These are phyloP conservation scores for Cryptosporidium tyzzeri DNA, from an alignment of 169 alveolate species.

Conservation along the genomic window DNA sequence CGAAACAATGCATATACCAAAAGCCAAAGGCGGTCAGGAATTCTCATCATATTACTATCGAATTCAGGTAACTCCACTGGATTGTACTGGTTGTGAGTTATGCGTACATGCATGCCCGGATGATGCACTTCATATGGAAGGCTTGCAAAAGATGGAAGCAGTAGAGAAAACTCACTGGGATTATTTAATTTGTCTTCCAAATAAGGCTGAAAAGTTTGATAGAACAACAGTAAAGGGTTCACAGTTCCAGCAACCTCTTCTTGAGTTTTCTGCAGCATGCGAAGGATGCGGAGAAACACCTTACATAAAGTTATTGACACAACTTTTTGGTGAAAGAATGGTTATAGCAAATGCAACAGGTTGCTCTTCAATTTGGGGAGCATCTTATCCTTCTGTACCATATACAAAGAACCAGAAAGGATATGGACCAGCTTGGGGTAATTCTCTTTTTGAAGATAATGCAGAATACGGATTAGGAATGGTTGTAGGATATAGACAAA, in stretches of 20 bases:
- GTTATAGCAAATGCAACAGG: conserved; percentile 84
- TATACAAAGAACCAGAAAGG: conserved; percentile 78
- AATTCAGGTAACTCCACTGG: conserved; percentile 82
- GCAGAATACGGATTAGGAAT: conserved; percentile 84
- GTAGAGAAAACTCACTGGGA: conserved; percentile 79
- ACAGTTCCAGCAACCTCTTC: conserved; percentile 80
- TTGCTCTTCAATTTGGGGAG: conserved; percentile 84
- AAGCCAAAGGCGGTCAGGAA: conserved; percentile 79
- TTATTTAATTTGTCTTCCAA: conserved; percentile 77
- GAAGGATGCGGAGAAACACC: conserved; percentile 86
- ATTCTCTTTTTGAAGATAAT: conserved; percentile 83
- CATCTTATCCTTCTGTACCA: conserved; percentile 81
- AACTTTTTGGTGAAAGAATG: conserved; percentile 81
- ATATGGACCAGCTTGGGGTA: conserved; percentile 84
- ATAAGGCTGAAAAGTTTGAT: conserved; percentile 78
- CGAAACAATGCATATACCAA: conserved; percentile 73
- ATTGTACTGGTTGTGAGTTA: conserved; percentile 84
- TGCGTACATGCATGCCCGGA: conserved; percentile 83
- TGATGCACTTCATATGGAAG: conserved; percentile 79
- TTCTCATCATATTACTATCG: conserved; percentile 79
- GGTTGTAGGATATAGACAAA: conserved; percentile 74
- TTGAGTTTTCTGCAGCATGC: conserved; percentile 84
- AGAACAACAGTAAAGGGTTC: conserved; percentile 81
- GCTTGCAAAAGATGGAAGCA: conserved; percentile 62
- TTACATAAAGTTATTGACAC: conserved; percentile 81